These are phyloP conservation scores for Ehretia macrophylla DNA, from an alignment of 257 asterid genomes.

Conservation along the genomic window DNA sequence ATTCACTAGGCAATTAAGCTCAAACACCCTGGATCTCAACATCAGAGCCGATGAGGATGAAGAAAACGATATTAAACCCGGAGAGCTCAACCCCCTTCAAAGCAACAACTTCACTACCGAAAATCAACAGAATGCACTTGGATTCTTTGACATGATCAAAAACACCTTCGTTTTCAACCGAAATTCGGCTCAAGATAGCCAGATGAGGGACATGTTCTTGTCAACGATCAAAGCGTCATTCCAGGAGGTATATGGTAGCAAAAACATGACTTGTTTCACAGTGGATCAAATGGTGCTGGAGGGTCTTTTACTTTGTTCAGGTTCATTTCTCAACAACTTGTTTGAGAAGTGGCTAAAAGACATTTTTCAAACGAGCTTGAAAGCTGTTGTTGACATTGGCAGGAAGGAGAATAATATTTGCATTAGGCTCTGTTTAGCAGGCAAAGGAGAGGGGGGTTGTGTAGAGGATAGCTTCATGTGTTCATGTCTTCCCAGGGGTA, in stretches of 20 bases:
- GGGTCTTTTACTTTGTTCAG: conserved; percentile 35
- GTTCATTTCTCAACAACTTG: conserved; percentile 39
- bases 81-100: conserved; percentile 31
- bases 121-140: conserved; percentile 21
- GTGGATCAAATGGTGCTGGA: conserved; percentile 49
- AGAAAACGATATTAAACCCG: too few relatives aligned
- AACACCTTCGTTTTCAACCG: conserved; percentile 32
- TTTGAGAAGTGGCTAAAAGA: conserved; percentile 65
- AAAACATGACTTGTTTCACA: conserved; percentile 15
- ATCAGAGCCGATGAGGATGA: conserved; percentile 46
- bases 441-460: conserved; percentile 26
- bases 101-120: conserved; percentile 31
- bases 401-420: conserved; percentile 23
- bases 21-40: conserved; percentile 65
- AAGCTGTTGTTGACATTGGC: conserved; percentile 19
- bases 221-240: conserved; percentile 31
- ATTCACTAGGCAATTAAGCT: conserved; percentile 21
- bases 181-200: conserved; percentile 23
- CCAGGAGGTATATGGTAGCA: conserved; percentile 18
- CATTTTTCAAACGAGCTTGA: conserved; percentile 44
- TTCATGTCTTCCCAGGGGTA: conserved; percentile 64
- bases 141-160: conserved; percentile 39
- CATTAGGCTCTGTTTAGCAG: conserved; percentile 51
- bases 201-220: conserved; percentile 38
- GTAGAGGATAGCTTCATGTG: conserved; percentile 53